Evolutionary conservation across 2,329 filamentous ascomycete genomes (phyloP).

Genomic region (Catunica adiposa): DNA sequence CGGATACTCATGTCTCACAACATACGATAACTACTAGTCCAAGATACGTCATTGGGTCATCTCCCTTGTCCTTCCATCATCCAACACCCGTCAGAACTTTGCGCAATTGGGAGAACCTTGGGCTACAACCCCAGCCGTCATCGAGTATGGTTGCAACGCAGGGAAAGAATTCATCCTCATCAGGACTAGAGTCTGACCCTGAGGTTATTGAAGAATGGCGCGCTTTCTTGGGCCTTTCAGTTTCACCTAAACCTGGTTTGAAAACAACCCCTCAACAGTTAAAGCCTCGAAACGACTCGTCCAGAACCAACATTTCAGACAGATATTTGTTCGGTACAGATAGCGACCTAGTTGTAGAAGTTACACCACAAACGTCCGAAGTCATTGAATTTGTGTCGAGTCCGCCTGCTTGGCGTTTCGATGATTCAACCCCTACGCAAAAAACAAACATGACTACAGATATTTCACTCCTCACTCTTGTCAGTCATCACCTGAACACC

Average conservation of each 20-base stretch:
- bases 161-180: constrained; percentile 1
- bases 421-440: no score
- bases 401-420: no score
- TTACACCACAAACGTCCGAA: no score
- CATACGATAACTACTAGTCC: neutral
- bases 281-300: neutral
- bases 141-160: constrained; percentile 1
- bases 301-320: neutral
- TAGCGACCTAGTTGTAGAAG: no score
- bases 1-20: neutral
- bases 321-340: neutral
- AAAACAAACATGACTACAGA: no score
- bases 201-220: constrained; percentile 8
- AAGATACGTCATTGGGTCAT: constrained; percentile 4
- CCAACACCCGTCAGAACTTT: constrained; percentile 6
- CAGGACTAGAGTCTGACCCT: constrained; percentile 5
- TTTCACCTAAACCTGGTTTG: neutral
- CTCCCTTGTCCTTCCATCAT: constrained; percentile 7
- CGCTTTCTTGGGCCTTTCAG: constrained; percentile 5
- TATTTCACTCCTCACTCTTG: no score
- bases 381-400: no score
- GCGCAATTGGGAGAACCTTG: neutral
- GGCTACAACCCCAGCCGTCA: neutral
- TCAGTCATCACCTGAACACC: no score
- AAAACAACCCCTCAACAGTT: neutral